These are phyloP conservation scores for Wilcoxina mikolae DNA, from an alignment of 495 filamentous ascomycete species.

Conservation along the genomic window DNA sequence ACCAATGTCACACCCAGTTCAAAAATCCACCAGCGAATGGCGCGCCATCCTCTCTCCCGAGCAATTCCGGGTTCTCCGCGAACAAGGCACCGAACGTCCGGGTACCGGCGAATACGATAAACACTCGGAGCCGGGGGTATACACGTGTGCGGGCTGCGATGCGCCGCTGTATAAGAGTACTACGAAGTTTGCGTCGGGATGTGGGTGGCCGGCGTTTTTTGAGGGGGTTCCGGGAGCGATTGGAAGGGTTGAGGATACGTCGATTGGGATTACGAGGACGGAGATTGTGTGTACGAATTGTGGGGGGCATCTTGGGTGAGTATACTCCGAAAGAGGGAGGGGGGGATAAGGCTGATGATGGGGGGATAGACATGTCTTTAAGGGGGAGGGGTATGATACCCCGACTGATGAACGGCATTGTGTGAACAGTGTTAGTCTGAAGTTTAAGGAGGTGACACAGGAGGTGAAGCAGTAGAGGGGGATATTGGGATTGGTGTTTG, in stretches of 20 bases:
- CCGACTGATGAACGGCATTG: slow-evolving; percentile 95
- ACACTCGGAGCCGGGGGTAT: slow-evolving; percentile 65
- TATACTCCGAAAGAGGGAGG: neutral
- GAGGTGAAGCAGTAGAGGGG: too few relatives aligned
- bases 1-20: slow-evolving; percentile 57
- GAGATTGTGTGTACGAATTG: slow-evolving; percentile 92
- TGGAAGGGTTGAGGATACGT: slow-evolving; percentile 55
- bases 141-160: slow-evolving; percentile 72
- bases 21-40: slow-evolving; percentile 77
- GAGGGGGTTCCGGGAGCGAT: slow-evolving; percentile 86
- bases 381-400: slow-evolving; percentile 79
- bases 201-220: slow-evolving; percentile 96
- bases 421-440: slow-evolving; percentile 87
- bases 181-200: slow-evolving; percentile 91
- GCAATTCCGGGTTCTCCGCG: slow-evolving; percentile 81
- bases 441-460: slow-evolving; percentile 62
- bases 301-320: slow-evolving; percentile 69
- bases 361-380: slow-evolving; percentile 60
- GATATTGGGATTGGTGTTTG: too few relatives aligned
- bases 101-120: slow-evolving; percentile 73
- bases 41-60: slow-evolving; percentile 66
- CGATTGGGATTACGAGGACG: slow-evolving; percentile 69
- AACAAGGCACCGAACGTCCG: slow-evolving; percentile 78
- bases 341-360: slow-evolving; percentile 3
- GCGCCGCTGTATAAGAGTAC: slow-evolving; percentile 77